phyloP scores from a whole-genome alignment of 345 rosid genomes.

The Salix koriyanagi region DNA sequence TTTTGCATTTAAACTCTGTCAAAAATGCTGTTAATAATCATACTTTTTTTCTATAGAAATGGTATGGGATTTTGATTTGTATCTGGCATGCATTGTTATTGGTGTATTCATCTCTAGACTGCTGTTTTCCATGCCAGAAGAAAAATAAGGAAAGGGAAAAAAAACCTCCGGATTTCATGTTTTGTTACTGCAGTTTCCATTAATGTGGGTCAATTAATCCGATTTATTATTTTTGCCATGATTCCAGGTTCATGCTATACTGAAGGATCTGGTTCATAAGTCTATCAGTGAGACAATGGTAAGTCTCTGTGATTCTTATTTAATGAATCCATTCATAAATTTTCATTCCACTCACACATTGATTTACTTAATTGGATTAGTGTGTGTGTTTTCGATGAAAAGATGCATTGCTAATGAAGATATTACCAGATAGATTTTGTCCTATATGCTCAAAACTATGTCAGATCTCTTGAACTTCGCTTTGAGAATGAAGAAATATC shows the following conservation, averaged over 20 bases:
- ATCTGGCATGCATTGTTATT: neutral
- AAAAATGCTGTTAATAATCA: too few relatives aligned
- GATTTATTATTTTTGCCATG: neutral
- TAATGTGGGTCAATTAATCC: neutral
- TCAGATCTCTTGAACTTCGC: too few relatives aligned
- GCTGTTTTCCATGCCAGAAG: too few relatives aligned
- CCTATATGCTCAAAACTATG: too few relatives aligned
- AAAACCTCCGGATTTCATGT: neutral
- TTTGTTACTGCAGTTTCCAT: neutral
- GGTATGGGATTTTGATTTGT: neutral
- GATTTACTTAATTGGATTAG: too few relatives aligned
- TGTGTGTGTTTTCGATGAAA: too few relatives aligned
- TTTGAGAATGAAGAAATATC: constrained; percentile 1
- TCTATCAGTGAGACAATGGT: constrained; percentile 60
- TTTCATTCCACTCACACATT: too few relatives aligned
- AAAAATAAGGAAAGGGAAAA: too few relatives aligned
- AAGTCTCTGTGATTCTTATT: constrained; percentile 28
- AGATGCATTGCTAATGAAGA: too few relatives aligned
- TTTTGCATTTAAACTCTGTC: too few relatives aligned
- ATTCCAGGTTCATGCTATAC: constrained; percentile 68
- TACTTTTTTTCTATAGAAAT: neutral
- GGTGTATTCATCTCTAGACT: too few relatives aligned
- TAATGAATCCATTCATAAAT: neutral
- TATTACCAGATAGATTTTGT: too few relatives aligned
- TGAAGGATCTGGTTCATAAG: constrained; percentile 84